Percentiles rank a stretch among this genome's conserved stretches.
These are phyloP conservation scores for Penium margaritaceum DNA, from an alignment of 139 green algal species.

Conservation along the genomic window DNA sequence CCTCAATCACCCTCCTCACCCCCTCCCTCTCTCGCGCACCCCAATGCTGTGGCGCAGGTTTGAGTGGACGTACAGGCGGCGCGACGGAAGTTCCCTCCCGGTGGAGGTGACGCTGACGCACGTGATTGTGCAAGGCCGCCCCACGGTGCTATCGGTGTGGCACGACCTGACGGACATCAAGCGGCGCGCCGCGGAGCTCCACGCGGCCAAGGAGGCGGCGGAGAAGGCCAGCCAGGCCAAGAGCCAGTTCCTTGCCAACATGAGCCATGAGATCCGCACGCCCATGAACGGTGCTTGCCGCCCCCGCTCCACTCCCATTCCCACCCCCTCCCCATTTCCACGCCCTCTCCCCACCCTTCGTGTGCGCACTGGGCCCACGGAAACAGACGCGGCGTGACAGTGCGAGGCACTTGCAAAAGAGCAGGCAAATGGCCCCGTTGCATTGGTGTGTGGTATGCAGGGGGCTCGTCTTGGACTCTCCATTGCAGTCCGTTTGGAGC, in stretches of 20 bases:
- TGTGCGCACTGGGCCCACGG: too few relatives aligned
- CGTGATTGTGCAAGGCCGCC: constrained; percentile 12
- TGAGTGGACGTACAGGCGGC: constrained; percentile 24
- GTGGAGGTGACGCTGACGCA: constrained; percentile 15
- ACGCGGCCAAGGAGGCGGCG: constrained; percentile 42
- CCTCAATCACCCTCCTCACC: too few relatives aligned
- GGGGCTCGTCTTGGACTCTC: too few relatives aligned
- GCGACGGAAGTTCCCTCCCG: constrained; percentile 7
- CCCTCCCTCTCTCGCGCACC: too few relatives aligned
- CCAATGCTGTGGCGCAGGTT: constrained; percentile 11
- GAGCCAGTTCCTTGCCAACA: constrained; percentile 61
- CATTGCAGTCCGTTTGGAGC: too few relatives aligned
- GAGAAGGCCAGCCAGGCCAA: constrained; percentile 54
- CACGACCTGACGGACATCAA: constrained; percentile 48
- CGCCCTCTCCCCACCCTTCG: too few relatives aligned
- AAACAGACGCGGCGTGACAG: too few relatives aligned
- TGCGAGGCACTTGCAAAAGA: too few relatives aligned
- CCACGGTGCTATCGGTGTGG: constrained; percentile 37
- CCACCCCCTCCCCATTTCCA: too few relatives aligned
- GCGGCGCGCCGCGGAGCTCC: constrained; percentile 15
- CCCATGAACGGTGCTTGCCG: constrained; percentile 52
- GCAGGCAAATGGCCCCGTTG: too few relatives aligned
- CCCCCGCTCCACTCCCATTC: too few relatives aligned
- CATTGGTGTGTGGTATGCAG: too few relatives aligned
- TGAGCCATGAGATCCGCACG: constrained; percentile 65